Percentiles rank a stretch among this genome's conserved stretches.
Evolutionary conservation across 352 stramenopile species (phyloP).

Genomic region (Phytophthora foliorum): DNA sequence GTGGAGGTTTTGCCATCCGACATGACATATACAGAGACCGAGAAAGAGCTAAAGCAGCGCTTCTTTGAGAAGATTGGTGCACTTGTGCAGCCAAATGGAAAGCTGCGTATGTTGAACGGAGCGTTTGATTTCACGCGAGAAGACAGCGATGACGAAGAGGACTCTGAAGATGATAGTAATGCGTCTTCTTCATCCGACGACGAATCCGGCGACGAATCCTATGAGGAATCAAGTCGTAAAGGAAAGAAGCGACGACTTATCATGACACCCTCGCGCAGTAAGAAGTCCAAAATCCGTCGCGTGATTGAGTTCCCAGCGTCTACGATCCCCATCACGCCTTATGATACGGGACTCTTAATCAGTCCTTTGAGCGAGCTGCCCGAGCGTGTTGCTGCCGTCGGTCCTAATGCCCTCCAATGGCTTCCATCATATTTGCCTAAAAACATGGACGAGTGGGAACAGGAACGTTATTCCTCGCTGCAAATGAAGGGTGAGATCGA

Average conservation of each 20-base stretch:
- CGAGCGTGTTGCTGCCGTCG: slow-evolving; percentile 73
- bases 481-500: slow-evolving; percentile 87
- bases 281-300: slow-evolving; percentile 57
- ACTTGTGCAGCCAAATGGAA: slow-evolving; percentile 63
- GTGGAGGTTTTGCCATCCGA: slow-evolving; percentile 66
- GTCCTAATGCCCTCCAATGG: slow-evolving; percentile 75
- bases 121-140: slow-evolving; percentile 19
- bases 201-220: slow-evolving; percentile 31
- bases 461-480: slow-evolving; percentile 76
- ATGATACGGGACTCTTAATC: slow-evolving; percentile 69
- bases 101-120: slow-evolving; percentile 45
- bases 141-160: slow-evolving; percentile 48
- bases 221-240: slow-evolving; percentile 27
- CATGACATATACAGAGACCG: slow-evolving; percentile 58
- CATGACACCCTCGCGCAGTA: slow-evolving; percentile 57
- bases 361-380: slow-evolving; percentile 79
- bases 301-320: slow-evolving; percentile 79
- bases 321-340: slow-evolving; percentile 71
- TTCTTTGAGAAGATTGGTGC: slow-evolving; percentile 81
- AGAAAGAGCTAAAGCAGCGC: slow-evolving; percentile 64
- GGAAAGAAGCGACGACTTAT: slow-evolving; percentile 73
- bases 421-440: slow-evolving; percentile 73
- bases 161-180: slow-evolving; percentile 44
- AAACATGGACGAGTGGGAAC: slow-evolving; percentile 82
- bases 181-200: slow-evolving; percentile 41